Base-by-base conservation (phyloP, 139 green algal species). In the Mychonastes homosphaera region DNA sequence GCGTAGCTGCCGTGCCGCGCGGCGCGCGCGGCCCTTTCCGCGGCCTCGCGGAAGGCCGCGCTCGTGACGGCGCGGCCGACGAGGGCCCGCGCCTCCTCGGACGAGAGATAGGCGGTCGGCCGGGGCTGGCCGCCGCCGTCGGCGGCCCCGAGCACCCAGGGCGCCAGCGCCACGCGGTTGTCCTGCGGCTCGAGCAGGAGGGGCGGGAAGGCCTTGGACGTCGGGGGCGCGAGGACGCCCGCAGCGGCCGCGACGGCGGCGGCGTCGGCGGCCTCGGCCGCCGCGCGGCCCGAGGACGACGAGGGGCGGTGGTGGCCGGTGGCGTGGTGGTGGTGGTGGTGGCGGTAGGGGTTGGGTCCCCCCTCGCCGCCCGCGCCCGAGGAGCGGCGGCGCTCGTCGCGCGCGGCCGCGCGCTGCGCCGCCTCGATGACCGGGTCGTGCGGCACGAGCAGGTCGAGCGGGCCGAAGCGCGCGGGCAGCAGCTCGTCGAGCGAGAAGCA, bases 381-480 rank as follows among this genome's bases (percentile, higher is more conserved):
- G 12, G 12, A 44, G 36, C 36, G 12, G 12, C 36, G 12, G 36
- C 36, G 15, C 36, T 44, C n/a, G 36, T 44, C 36, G 12, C 36
- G 12, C 16, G 29, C 13, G 28, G 1, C 3, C 26, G 23, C 9
- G n/a, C 23, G 3, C 44, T 18, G 15, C 8, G 15, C 29, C 7
- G 10, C 44, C 29, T 6, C 23, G 12, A 7, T 18, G 44, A 7
- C 16, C n/a, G 44, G 44, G n/a, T 23, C 45, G 23, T 52, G 45
- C 9, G 45, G 32, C 30, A 51, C 63, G 21, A 70, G 52, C n/a
- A 82, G 55, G 64, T 94, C 86, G 4, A 67, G 33, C 0, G 86
- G 86, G 8, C 71, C 76, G 70, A 94, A 94, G 15, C 81, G 66
- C 34, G 73, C 64, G 2, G 84, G 85, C 64, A 91, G 70, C 50